phyloP scores from a whole-genome alignment of 2,329 filamentous ascomycete species.

The Fusarium redolens region DNA sequence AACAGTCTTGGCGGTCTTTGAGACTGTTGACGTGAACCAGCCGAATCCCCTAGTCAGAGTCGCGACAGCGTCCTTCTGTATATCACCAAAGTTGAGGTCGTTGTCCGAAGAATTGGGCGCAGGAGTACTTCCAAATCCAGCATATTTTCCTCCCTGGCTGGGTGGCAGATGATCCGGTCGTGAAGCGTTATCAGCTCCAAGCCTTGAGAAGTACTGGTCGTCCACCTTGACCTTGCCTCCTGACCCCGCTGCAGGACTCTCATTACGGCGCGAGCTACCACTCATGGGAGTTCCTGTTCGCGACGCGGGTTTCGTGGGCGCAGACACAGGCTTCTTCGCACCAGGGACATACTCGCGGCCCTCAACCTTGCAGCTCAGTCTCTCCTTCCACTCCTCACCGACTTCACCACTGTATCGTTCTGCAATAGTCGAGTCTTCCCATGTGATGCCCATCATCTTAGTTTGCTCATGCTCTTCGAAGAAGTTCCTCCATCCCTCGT shows the following conservation, averaged over 20 bases:
- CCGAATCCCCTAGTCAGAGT: slow-evolving; percentile 93
- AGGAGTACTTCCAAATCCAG: slow-evolving; percentile 86
- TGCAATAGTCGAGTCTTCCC: slow-evolving; percentile 89
- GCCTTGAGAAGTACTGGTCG: slow-evolving; percentile 88
- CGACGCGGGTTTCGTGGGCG: slow-evolving; percentile 49
- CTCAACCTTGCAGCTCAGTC: slow-evolving; percentile 87
- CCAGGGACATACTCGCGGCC: slow-evolving; percentile 85
- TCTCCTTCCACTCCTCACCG: slow-evolving; percentile 95
- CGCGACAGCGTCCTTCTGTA: slow-evolving; percentile 90
- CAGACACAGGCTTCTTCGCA: slow-evolving; percentile 63
- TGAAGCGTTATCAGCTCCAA: slow-evolving; percentile 85
- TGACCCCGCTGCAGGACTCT: slow-evolving; percentile 51
- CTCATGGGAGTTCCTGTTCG: slow-evolving; percentile 57
- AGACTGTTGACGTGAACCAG: slow-evolving; percentile 90
- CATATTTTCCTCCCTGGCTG: slow-evolving; percentile 91
- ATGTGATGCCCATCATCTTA: slow-evolving; percentile 74
- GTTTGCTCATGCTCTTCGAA: slow-evolving; percentile 80
- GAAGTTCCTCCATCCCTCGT: slow-evolving; percentile 86
- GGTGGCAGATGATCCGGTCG: slow-evolving; percentile 81
- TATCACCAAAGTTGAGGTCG: slow-evolving; percentile 78
- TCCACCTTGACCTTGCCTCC: slow-evolving; percentile 72
- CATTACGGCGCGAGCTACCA: slow-evolving; percentile 53
- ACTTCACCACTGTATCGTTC: slow-evolving; percentile 91
- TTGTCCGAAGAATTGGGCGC: slow-evolving; percentile 60
- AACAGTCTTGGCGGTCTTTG: slow-evolving; percentile 89